A percentile compares a stretch with the other conserved stretches of the same genome.
phyloP scores from a whole-genome alignment of 305 asterid genomes.

The Withania somnifera region DNA sequence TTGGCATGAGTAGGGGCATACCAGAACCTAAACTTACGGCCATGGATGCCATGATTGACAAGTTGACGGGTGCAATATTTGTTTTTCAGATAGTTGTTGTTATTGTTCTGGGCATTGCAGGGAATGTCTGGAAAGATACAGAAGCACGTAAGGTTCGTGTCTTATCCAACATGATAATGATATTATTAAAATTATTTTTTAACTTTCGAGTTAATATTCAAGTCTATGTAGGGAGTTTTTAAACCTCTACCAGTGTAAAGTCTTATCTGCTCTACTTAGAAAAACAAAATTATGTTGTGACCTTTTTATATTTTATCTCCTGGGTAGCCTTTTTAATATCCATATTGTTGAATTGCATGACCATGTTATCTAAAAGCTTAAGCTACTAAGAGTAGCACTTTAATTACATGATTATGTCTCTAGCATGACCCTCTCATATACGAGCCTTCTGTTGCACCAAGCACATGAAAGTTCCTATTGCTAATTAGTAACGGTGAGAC shows the following conservation, averaged over 20 bases:
- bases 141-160: slow-evolving; percentile 80
- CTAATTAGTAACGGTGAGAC: no score
- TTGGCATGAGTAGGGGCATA: slow-evolving; percentile 97
- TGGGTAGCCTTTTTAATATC: background rate
- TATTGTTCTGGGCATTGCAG: slow-evolving; percentile 87
- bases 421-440: background rate
- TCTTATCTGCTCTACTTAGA: background rate
- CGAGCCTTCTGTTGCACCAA: background rate
- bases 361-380: background rate
- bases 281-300: background rate
- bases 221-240: background rate
- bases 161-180: slow-evolving; percentile 4
- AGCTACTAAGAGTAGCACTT: background rate
- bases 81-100: slow-evolving; percentile 93
- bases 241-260: background rate
- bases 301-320: background rate
- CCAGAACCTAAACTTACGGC: slow-evolving; percentile 99
- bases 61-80: slow-evolving; percentile 96
- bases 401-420: background rate
- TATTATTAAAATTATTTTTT: background rate
- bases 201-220: background rate
- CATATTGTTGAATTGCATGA: background rate
- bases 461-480: background rate
- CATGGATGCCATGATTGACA: slow-evolving; percentile 98
- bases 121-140: slow-evolving; percentile 94